Evolutionary conservation across 2,329 filamentous ascomycete species (phyloP).

Genomic region (Claviceps digitariae): DNA sequence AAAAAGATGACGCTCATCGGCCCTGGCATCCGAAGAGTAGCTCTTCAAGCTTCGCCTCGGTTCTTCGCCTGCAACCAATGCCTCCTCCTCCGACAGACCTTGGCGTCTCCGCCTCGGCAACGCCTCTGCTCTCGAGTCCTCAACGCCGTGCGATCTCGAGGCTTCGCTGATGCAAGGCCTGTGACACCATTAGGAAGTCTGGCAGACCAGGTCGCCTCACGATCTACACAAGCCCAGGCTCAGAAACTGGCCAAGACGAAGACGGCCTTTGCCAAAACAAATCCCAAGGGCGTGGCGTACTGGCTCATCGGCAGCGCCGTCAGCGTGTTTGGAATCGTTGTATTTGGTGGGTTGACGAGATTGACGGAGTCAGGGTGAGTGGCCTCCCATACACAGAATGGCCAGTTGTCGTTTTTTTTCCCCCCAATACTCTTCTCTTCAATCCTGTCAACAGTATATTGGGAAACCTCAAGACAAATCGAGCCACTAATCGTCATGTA

Average conservation of each 20-base stretch:
- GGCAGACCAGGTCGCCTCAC: slow-evolving; percentile 14
- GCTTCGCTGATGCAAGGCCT: slow-evolving; percentile 22
- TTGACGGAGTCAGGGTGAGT: slow-evolving; percentile 87
- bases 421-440: no score
- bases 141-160: slow-evolving; percentile 25
- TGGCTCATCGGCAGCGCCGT: slow-evolving; percentile 86
- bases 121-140: slow-evolving; percentile 25
- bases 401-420: neutral
- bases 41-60: slow-evolving; percentile 24
- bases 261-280: slow-evolving; percentile 44
- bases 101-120: slow-evolving; percentile 12
- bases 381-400: neutral
- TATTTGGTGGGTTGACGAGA: slow-evolving; percentile 85
- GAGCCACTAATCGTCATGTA: neutral
- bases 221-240: slow-evolving; percentile 9
- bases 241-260: slow-evolving; percentile 20
- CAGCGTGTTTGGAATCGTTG: slow-evolving; percentile 92
- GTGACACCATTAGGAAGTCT: slow-evolving; percentile 16
- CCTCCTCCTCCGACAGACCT: slow-evolving; percentile 23
- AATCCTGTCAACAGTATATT: neutral
- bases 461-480: neutral
- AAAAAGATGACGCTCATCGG: slow-evolving; percentile 27
- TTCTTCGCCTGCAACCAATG: slow-evolving; percentile 38
- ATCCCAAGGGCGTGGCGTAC: slow-evolving; percentile 67
- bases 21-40: slow-evolving; percentile 27